Conservation (phyloP, 371 early-diverging fungal species). For the Zychaea mexicana region DNA sequence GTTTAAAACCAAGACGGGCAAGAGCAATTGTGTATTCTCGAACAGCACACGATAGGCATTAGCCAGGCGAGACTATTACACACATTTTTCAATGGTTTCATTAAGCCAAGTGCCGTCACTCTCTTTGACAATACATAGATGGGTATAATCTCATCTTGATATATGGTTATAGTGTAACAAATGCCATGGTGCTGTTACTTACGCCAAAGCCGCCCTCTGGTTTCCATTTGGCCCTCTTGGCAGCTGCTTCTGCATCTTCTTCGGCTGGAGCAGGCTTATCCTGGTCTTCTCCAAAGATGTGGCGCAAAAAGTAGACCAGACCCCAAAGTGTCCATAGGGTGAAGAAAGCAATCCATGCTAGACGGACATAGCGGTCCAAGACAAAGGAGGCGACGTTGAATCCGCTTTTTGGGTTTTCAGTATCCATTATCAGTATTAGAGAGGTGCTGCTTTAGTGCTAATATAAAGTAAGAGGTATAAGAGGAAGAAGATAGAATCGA, state of each 20-base stretch:
- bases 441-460: not conserved
- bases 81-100: not conserved
- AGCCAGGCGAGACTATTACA: slow-evolving; percentile 13
- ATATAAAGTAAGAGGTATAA: not conserved
- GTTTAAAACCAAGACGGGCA: slow-evolving; percentile 42
- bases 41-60: slow-evolving; percentile 35
- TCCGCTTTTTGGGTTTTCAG: slow-evolving; percentile 5
- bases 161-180: not conserved
- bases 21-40: slow-evolving; percentile 40
- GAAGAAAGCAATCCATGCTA: slow-evolving; percentile 43
- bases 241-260: slow-evolving; percentile 20
- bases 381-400: slow-evolving; percentile 20
- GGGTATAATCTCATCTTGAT: too few relatives aligned
- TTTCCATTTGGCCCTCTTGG: slow-evolving; percentile 9
- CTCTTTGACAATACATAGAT: too few relatives aligned
- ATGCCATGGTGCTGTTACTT: too few relatives aligned
- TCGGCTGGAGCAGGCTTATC: slow-evolving; percentile 16
- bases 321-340: slow-evolving; percentile 39
- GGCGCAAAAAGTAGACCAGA: slow-evolving; percentile 29
- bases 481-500: not conserved
- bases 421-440: not conserved
- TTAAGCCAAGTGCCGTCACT: too few relatives aligned
- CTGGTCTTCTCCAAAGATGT: slow-evolving; percentile 16
- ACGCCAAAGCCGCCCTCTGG: slow-evolving; percentile 11
- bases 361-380: slow-evolving; percentile 23